A percentile compares a stretch with the other conserved stretches of the same genome.
phyloP scores from a whole-genome alignment of 2,329 filamentous ascomycete genomes.

The Pyrenophora teres region DNA sequence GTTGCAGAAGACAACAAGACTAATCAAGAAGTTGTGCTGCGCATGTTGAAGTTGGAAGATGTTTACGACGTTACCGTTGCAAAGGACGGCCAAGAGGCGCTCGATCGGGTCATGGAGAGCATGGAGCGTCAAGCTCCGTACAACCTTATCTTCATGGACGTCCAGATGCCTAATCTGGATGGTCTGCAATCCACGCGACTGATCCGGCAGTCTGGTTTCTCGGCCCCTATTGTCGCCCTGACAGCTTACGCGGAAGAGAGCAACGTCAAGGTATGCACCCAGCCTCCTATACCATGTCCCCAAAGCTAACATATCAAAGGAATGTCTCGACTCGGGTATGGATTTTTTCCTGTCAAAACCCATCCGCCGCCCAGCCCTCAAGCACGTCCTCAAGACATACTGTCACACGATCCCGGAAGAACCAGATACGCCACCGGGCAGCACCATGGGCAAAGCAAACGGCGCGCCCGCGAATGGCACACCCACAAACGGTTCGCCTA shows the following conservation, averaged over 20 bases:
- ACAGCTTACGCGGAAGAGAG: constrained; percentile 90
- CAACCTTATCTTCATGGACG: constrained; percentile 94
- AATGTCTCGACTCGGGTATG: constrained; percentile 83
- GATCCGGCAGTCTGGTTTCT: constrained; percentile 85
- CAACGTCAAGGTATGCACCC: constrained; percentile 74
- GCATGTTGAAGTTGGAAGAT: constrained; percentile 74
- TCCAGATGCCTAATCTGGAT: constrained; percentile 92
- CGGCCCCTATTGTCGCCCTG: constrained; percentile 84
- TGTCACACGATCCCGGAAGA: constrained; percentile 77
- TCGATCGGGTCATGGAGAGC: constrained; percentile 79
- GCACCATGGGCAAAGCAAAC: neutral
- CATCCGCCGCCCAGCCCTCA: constrained; percentile 81
- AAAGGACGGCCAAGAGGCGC: constrained; percentile 75
- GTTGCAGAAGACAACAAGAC: constrained; percentile 79
- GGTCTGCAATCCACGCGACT: constrained; percentile 83
- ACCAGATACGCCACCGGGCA: constrained; percentile 31
- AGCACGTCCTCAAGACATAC: constrained; percentile 80
- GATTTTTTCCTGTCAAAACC: constrained; percentile 80
- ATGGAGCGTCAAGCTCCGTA: constrained; percentile 76
- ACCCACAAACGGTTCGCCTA: neutral
- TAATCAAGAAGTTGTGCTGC: constrained; percentile 56
- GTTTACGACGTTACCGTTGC: constrained; percentile 89
- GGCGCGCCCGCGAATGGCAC: constrained; percentile 15
- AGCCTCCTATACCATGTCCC: neutral
- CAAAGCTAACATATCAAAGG: constrained; percentile 32